phyloP scores from a whole-genome alignment of 805 yeast genomes.

The Saturnispora bothae region DNA sequence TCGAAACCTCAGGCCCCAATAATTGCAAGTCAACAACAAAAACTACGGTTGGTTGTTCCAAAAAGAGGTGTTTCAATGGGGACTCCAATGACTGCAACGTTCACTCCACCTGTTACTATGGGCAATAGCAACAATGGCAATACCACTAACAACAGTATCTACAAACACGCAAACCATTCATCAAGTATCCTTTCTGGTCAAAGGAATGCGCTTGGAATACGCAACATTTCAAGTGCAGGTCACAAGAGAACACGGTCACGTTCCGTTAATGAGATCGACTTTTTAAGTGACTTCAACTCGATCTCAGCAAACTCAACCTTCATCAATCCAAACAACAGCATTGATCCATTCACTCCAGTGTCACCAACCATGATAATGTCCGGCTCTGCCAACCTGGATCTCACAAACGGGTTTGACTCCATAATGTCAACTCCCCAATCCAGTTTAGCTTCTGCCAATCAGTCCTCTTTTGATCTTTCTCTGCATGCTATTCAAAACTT shows the following conservation, averaged over 20 bases:
- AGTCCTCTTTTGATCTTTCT: conserved; percentile 4
- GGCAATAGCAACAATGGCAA: neutral
- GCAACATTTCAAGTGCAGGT: conserved; percentile 13
- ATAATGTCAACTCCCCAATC: conserved; percentile 4
- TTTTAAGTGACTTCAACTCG: conserved; percentile 6
- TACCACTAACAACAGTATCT: neutral
- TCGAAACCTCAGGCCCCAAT: neutral
- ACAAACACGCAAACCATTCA: conserved; percentile 3
- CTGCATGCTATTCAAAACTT: neutral
- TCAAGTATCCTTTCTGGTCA: conserved; percentile 3
- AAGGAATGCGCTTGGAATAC: neutral
- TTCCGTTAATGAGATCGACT: conserved; percentile 25
- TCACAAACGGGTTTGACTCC: conserved; percentile 2
- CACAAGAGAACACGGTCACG: conserved; percentile 29
- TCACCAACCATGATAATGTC: conserved; percentile 6
- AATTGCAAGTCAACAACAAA: neutral
- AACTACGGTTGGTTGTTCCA: neutral
- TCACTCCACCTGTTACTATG: neutral
- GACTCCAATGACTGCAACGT: conserved; percentile 1
- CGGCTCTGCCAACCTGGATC: neutral
- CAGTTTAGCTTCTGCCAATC: conserved; percentile 1
- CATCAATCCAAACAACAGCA: neutral
- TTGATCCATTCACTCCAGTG: conserved; percentile 8
- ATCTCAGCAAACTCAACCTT: conserved; percentile 4
- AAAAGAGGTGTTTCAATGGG: conserved; percentile 2